These are phyloP conservation scores for Capsicum baccatum DNA, from an alignment of 257 asterid genomes.

Conservation along the genomic window DNA sequence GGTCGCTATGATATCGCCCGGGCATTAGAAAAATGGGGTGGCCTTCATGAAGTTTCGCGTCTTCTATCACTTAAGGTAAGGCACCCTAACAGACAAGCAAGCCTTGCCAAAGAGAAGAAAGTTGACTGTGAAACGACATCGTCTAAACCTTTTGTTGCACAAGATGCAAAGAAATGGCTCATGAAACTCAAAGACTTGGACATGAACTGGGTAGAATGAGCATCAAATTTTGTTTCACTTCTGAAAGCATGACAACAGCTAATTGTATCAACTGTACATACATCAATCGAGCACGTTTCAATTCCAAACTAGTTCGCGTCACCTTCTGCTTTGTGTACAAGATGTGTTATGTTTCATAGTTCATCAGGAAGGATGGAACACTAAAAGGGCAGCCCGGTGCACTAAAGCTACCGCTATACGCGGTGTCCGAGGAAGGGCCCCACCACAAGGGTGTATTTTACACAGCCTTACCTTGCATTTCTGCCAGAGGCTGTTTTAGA, in stretches of 20 bases:
- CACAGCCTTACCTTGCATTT: too few relatives aligned
- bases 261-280: conserved; percentile 22
- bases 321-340: background rate
- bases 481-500: too few relatives aligned
- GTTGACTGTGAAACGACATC: conserved; percentile 49
- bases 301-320: background rate
- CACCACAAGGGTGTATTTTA: too few relatives aligned
- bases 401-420: too few relatives aligned
- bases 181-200: conserved; percentile 74
- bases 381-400: too few relatives aligned
- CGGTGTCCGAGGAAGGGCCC: too few relatives aligned
- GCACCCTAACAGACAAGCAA: conserved; percentile 70
- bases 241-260: background rate
- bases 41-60: conserved; percentile 90
- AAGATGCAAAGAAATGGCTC: conserved; percentile 70
- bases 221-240: background rate
- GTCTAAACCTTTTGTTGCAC: conserved; percentile 55
- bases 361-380: too few relatives aligned
- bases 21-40: conserved; percentile 98
- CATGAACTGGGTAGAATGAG: conserved; percentile 77
- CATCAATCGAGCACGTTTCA: background rate
- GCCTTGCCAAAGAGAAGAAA: conserved; percentile 63
- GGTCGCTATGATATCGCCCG: conserved; percentile 94
- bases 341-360: too few relatives aligned
- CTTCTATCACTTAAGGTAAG: conserved; percentile 83